Evolutionary conservation across 139 green algal genomes (phyloP).

Genomic region (Diplosphaera chodatii): DNA sequence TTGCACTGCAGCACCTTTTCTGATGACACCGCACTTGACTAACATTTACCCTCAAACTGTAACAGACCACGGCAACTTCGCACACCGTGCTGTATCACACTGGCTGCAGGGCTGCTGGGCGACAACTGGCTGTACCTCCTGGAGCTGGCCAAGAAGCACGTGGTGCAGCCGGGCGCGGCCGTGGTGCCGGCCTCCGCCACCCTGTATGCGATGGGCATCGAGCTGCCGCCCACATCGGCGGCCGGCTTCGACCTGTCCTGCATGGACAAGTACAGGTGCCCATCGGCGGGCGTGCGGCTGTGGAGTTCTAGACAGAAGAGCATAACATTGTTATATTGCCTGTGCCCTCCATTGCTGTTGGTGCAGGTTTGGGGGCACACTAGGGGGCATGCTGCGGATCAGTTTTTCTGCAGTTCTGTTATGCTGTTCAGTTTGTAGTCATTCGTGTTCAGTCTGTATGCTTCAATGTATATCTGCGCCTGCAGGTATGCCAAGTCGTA

Average conservation of each 20-base stretch:
- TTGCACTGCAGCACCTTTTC: too few relatives aligned
- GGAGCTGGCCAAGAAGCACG: constrained; percentile 37
- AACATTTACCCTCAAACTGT: too few relatives aligned
- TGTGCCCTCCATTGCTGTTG: too few relatives aligned
- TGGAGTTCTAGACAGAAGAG: neutral
- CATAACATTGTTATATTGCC: too few relatives aligned
- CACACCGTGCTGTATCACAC: too few relatives aligned
- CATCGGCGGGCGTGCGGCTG: neutral
- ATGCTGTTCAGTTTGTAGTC: too few relatives aligned
- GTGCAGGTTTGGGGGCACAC: too few relatives aligned
- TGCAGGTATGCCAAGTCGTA: constrained; percentile 57
- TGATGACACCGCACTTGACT: too few relatives aligned
- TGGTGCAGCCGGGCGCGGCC: constrained; percentile 38
- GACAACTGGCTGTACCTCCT: constrained; percentile 51
- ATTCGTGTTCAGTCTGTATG: too few relatives aligned
- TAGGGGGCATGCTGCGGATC: too few relatives aligned
- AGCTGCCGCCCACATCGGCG: constrained; percentile 36
- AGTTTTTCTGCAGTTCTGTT: neutral
- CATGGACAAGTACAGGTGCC: constrained; percentile 64
- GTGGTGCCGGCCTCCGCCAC: constrained; percentile 57
- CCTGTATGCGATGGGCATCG: constrained; percentile 71
- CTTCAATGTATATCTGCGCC: too few relatives aligned
- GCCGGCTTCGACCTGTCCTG: constrained; percentile 53
- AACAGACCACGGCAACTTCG: too few relatives aligned
- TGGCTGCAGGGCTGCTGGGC: constrained; percentile 49